Percentiles rank a stretch among this genome's conserved stretches.
phyloP scores from a whole-genome alignment of 106 monocot genomes.

The Allium sativum region DNA sequence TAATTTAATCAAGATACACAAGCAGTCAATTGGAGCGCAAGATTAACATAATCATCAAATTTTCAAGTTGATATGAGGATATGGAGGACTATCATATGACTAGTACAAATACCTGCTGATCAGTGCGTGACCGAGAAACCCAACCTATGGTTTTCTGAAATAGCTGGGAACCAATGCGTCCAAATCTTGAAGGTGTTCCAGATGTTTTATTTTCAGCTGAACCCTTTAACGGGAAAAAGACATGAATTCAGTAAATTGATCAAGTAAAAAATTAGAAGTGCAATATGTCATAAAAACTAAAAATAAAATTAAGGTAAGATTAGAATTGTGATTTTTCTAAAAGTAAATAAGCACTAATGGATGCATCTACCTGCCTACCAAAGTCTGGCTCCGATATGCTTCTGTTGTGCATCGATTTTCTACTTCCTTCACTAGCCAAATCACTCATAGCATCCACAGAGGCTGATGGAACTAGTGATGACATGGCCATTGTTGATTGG shows the following conservation, averaged over 20 bases:
- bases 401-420: conserved; percentile 50
- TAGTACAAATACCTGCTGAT: conserved; percentile 49
- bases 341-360: too few relatives aligned
- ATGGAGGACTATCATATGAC: neutral
- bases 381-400: conserved; percentile 95
- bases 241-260: conserved; percentile 2
- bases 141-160: conserved; percentile 85
- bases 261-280: neutral
- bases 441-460: conserved; percentile 77
- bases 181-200: conserved; percentile 53
- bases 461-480: conserved; percentile 69
- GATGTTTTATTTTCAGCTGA: conserved; percentile 33
- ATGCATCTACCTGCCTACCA: conserved; percentile 49
- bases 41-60: too few relatives aligned
- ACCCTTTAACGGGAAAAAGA: neutral
- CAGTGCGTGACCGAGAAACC: conserved; percentile 61
- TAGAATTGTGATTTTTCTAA: too few relatives aligned
- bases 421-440: conserved; percentile 32
- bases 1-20: too few relatives aligned
- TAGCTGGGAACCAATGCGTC: conserved; percentile 57
- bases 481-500: conserved; percentile 67
- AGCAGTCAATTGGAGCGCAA: too few relatives aligned
- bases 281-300: too few relatives aligned
- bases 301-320: too few relatives aligned
- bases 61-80: too few relatives aligned